phyloP scores from a whole-genome alignment of 192 early-diverging fungal genomes.

The Cetraspora pellucida region DNA sequence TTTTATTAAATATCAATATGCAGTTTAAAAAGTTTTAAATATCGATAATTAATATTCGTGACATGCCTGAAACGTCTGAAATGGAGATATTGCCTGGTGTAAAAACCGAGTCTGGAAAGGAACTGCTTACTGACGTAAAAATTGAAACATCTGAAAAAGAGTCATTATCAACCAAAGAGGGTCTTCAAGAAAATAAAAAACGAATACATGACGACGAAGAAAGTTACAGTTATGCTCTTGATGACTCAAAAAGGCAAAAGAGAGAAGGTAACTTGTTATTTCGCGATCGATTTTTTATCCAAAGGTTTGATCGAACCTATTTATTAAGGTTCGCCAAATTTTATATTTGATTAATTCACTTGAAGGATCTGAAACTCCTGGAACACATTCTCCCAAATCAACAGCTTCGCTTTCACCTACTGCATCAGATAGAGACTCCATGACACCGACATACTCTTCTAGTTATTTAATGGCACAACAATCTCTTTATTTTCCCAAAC shows the following conservation, averaged over 20 bases:
- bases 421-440: not conserved
- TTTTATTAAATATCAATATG: too few species aligned
- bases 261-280: not conserved
- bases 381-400: conserved; percentile 12
- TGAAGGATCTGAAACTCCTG: not conserved
- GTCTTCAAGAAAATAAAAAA: conserved; percentile 8
- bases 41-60: too few species aligned
- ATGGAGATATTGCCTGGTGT: too few species aligned
- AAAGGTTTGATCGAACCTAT: too few species aligned
- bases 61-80: too few species aligned
- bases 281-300: too few species aligned
- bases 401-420: conserved; percentile 3
- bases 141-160: too few species aligned
- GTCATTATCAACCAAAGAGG: too few species aligned
- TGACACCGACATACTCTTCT: not conserved
- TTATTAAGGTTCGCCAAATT: too few species aligned
- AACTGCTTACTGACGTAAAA: too few species aligned
- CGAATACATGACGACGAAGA: conserved; percentile 7
- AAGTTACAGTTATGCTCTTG: not conserved
- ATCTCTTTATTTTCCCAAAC: conserved; percentile 1
- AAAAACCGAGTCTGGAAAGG: too few species aligned
- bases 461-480: not conserved
- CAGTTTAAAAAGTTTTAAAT: too few species aligned
- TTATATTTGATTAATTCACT: not conserved
- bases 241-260: conserved; percentile 23